Base-by-base conservation (phyloP, 805 yeast genomes). In the Myxozyma kluyveri region DNA sequence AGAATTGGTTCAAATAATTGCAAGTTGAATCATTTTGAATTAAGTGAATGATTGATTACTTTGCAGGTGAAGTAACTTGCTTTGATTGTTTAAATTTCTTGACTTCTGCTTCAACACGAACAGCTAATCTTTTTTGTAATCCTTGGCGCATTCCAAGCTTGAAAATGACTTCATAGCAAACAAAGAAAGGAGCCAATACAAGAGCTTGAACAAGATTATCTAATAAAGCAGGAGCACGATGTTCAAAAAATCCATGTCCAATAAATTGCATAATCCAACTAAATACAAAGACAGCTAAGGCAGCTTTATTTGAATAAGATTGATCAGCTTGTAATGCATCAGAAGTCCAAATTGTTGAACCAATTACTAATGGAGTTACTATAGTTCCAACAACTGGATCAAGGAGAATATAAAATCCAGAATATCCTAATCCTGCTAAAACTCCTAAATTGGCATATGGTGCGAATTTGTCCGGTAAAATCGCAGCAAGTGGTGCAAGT, bases 121-220 rank as follows among this genome's bases (percentile, higher is more conserved):
- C 55, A 69, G 78, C 75, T 75, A 84, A 80, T 4, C 65, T 61
- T 50, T 69, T 72, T 53, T 80, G 73, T 49, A 84, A 67, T 24
- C 76, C 79, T 47, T 67, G 68, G 60, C 80, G 74, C 63, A 70
- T 77, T 0, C 96, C 96, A n/a, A 82, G 61, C 50, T 71, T 67
- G 62, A 88, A 87, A 12, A 86, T 75, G 2, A 84, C 63, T 67
- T 93, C 98, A 66, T 83, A 87, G 12, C 83, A 72, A 3, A 89
- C 95, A 66, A 91, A 90, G 64, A 80, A 88, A 1, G 98, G 98
- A 0, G 98, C 98, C 56, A 90, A 72, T 0, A 91, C 88, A 18
- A 91, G 67, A 3, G 97, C 93, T 65, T 89, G 97, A 3, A 83
- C 70, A 41, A 88, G 71, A 64, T 84, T 90, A 63, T 90, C 96